Percentiles rank a stretch among this genome's conserved stretches.
These are phyloP conservation scores for Taphrina populina DNA, from an alignment of 1,139 yeast genomes.

Conservation along the genomic window DNA sequence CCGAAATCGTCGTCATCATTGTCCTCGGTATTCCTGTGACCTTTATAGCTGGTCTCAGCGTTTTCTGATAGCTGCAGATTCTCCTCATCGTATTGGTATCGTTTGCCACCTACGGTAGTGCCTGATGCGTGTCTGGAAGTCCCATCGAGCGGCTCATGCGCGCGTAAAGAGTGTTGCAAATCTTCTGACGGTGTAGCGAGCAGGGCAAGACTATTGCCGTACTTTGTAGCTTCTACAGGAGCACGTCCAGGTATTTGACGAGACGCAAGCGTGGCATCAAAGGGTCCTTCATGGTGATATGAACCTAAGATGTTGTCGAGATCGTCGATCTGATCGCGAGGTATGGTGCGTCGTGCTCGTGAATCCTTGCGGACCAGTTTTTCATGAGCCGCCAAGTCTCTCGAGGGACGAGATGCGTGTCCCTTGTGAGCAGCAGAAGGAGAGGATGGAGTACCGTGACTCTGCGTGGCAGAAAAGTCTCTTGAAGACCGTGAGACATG, in stretches of 20 bases:
- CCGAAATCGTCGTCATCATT: conserved; percentile 9
- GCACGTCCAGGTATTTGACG: conserved; percentile 36
- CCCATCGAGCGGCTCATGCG: conserved; percentile 37
- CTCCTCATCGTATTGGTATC: conserved; percentile 26
- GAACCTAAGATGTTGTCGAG: conserved; percentile 22
- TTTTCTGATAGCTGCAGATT: conserved; percentile 22
- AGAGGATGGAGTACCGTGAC: too few species aligned
- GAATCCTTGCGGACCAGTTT: conserved; percentile 23
- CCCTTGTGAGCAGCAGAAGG: too few species aligned
- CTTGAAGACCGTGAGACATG: neutral
- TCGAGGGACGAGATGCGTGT: conserved; percentile 17
- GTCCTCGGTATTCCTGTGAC: too few species aligned
- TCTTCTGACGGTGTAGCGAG: conserved; percentile 36
- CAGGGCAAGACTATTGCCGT: conserved; percentile 35
- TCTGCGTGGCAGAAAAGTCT: too few species aligned
- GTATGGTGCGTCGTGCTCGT: conserved; percentile 23
- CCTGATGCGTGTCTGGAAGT: conserved; percentile 36
- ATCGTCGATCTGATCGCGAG: conserved; percentile 29
- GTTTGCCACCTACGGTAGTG: conserved; percentile 18
- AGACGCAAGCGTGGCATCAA: conserved; percentile 36
- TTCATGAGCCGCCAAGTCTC: conserved; percentile 12
- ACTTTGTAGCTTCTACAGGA: conserved; percentile 37
- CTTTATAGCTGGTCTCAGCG: neutral
- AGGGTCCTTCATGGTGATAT: conserved; percentile 39
- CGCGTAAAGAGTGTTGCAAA: conserved; percentile 33